A percentile compares a stretch with the other conserved stretches of the same genome.
These are phyloP conservation scores for Fusarium nygamai DNA, from an alignment of 2,329 filamentous ascomycete genomes.

Conservation along the genomic window DNA sequence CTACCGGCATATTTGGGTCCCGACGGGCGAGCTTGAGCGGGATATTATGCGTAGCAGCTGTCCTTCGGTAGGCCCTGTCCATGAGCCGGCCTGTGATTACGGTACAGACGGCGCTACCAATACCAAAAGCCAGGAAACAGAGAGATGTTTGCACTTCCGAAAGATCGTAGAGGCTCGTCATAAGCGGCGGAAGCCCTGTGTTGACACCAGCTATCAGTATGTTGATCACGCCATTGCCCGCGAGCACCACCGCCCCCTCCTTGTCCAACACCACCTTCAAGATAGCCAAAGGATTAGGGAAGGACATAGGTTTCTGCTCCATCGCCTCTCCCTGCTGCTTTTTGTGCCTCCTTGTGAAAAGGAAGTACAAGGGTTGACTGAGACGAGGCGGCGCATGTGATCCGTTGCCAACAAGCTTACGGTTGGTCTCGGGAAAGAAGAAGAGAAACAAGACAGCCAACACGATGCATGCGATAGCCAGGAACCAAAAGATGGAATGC, in stretches of 20 bases:
- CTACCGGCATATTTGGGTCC: background rate
- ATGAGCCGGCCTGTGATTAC: background rate
- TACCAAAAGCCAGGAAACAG: background rate
- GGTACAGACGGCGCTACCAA: background rate
- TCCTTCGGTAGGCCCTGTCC: background rate
- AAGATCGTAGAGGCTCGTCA: background rate
- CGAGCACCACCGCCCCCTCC: background rate
- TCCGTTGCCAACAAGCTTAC: background rate
- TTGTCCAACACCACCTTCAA: background rate
- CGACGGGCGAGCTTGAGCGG: background rate
- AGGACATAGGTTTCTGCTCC: accelerated
- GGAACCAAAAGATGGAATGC: background rate
- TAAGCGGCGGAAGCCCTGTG: background rate
- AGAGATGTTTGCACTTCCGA: background rate
- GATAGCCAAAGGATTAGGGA: background rate
- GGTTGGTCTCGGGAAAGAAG: background rate
- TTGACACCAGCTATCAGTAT: background rate
- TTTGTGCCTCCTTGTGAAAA: accelerated
- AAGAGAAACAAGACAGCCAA: accelerated
- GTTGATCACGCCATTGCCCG: background rate
- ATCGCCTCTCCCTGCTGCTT: accelerated
- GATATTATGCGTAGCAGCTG: background rate
- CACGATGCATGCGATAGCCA: background rate
- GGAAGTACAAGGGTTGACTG: background rate
- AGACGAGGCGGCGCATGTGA: background rate